phyloP scores from a whole-genome alignment of 257 asterid species.

The Fraxinus pennsylvanica region DNA sequence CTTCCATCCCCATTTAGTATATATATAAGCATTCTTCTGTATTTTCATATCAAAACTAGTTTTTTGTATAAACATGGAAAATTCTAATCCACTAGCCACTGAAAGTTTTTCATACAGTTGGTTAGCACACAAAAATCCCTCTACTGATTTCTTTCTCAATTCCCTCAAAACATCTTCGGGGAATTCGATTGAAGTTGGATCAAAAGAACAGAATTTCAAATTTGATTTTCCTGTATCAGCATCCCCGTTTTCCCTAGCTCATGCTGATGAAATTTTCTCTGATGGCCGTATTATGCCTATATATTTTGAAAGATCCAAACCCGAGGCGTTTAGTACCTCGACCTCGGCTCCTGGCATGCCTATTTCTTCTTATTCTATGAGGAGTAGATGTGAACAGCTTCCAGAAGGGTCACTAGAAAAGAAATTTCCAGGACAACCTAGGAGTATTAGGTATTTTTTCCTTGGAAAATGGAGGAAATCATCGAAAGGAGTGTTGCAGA shows the following conservation, averaged over 20 bases:
- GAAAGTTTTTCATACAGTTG: conserved; percentile 79
- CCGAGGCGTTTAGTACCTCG: conserved; percentile 15
- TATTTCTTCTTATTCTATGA: conserved; percentile 12
- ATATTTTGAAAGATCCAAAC: conserved; percentile 29
- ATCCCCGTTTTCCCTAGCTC: conserved; percentile 36
- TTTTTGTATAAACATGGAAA: conserved; percentile 40
- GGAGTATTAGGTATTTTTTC: neutral
- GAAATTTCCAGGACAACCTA: neutral
- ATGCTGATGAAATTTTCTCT: conserved; percentile 64
- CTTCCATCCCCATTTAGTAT: conserved; percentile 5
- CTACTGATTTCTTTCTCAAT: conserved; percentile 24
- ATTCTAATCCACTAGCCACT: conserved; percentile 51
- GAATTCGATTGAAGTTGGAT: conserved; percentile 20
- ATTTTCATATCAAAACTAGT: conserved; percentile 16
- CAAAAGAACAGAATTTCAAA: conserved; percentile 41
- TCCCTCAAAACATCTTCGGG: conserved; percentile 17
- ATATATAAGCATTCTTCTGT: conserved; percentile 26
- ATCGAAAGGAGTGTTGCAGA: conserved; percentile 29
- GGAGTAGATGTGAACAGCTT: neutral
- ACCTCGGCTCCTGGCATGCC: conserved; percentile 41
- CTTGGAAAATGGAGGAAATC: conserved; percentile 40
- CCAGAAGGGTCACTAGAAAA: neutral
- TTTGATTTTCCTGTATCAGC: conserved; percentile 44
- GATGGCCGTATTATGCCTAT: conserved; percentile 56
- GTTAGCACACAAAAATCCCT: conserved; percentile 42